A percentile compares a stretch with the other conserved stretches of the same genome.
Conservation (phyloP, 1,139 yeast species). For the Scheffersomyces parashehatae region DNA sequence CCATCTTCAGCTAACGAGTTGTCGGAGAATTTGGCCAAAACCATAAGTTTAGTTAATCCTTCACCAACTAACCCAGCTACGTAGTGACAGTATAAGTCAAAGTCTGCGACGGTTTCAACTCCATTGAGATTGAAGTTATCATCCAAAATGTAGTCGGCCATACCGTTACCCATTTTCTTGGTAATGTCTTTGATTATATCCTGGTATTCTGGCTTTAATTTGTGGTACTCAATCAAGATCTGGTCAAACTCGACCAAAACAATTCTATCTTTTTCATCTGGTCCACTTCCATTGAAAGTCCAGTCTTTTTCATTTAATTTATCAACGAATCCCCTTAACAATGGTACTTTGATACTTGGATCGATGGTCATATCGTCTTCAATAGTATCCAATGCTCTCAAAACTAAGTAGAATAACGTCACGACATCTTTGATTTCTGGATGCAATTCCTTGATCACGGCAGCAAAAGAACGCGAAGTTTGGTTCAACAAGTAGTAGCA, state of each 20-base stretch:
- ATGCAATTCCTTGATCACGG: conserved; percentile 87
- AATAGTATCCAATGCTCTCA: conserved; percentile 92
- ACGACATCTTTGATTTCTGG: conserved; percentile 85
- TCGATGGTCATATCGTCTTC: conserved; percentile 95
- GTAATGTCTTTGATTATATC: conserved; percentile 78
- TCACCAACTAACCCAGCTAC: conserved; percentile 99
- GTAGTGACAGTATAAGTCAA: conserved; percentile 89
- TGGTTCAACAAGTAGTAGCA: conserved; percentile 68
- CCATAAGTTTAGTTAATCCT: conserved; percentile 82
- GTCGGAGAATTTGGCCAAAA: conserved; percentile 65
- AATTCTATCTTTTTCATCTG: conserved; percentile 75
- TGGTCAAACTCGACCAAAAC: conserved; percentile 72
- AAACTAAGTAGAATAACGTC: conserved; percentile 78
- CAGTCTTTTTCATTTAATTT: conserved; percentile 68
- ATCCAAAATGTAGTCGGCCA: conserved; percentile 90
- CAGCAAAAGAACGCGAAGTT: conserved; percentile 90
- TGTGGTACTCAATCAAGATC: conserved; percentile 70
- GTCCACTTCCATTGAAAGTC: conserved; percentile 76
- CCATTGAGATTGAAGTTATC: conserved; percentile 81
- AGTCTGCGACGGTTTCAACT: conserved; percentile 74
- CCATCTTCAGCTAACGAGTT: conserved; percentile 49
- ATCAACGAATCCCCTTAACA: conserved; percentile 67
- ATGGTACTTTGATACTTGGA: conserved; percentile 68
- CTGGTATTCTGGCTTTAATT: conserved; percentile 74
- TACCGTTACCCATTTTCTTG: conserved; percentile 89